Conservation (phyloP, 2,329 filamentous ascomycete genomes). For the Penicillium sp. region DNA sequence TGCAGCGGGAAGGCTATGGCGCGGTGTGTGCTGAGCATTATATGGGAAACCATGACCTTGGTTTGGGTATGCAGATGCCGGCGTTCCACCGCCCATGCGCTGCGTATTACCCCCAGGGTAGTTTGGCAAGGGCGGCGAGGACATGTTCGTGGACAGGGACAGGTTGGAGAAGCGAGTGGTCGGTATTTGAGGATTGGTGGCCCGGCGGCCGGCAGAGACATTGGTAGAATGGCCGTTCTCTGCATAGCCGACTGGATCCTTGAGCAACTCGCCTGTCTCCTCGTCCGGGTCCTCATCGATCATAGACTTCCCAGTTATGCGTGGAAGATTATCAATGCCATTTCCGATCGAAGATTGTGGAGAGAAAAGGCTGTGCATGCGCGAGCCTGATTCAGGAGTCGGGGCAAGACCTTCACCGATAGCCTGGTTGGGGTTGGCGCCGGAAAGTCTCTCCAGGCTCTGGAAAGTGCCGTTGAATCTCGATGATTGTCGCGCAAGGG, state of each 20-base stretch:
- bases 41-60: conserved; percentile 57
- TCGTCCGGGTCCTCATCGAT: conserved; percentile 65
- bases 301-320: conserved; percentile 60
- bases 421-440: conserved; percentile 46
- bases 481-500: conserved; percentile 53
- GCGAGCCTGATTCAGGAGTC: conserved; percentile 49
- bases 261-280: conserved; percentile 61
- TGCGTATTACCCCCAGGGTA: conserved; percentile 51
- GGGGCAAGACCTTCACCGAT: conserved; percentile 53
- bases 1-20: conserved; percentile 75
- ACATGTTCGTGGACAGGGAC: conserved; percentile 67
- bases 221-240: conserved; percentile 61
- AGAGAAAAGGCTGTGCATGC: conserved; percentile 59
- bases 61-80: conserved; percentile 57
- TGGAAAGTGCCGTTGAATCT: conserved; percentile 63
- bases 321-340: conserved; percentile 52
- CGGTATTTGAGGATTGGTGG: conserved; percentile 70
- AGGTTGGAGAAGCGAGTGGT: conserved; percentile 67
- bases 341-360: conserved; percentile 60
- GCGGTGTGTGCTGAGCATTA: conserved; percentile 57
- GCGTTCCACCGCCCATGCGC: conserved; percentile 51
- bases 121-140: conserved; percentile 56
- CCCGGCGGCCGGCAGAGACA: conserved; percentile 55
- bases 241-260: conserved; percentile 65
- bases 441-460: conserved; percentile 57